Evolutionary conservation across 2,329 filamentous ascomycete species (phyloP).

Genomic region (Ophiostoma triangulosporum): DNA sequence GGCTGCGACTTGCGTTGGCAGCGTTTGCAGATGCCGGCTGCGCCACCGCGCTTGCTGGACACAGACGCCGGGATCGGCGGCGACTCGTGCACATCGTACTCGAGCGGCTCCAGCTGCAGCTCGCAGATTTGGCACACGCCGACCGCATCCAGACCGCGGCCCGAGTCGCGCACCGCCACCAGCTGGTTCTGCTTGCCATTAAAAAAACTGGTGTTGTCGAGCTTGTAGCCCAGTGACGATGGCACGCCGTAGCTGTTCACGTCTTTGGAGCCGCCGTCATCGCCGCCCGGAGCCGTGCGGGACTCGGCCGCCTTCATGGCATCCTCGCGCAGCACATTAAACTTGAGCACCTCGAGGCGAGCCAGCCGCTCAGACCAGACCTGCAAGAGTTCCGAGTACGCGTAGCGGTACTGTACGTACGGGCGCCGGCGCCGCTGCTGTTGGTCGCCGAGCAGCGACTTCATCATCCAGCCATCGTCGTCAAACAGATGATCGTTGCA

Average conservation of each 20-base stretch:
- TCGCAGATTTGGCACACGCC: conserved; percentile 51
- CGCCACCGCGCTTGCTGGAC: conserved; percentile 14
- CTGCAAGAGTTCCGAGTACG: conserved; percentile 56
- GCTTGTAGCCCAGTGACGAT: conserved; percentile 11
- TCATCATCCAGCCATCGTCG: conserved; percentile 51
- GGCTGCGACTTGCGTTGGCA: conserved; percentile 31
- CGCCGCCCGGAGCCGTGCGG: neutral
- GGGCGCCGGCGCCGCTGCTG: conserved; percentile 25
- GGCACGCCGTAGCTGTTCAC: conserved; percentile 19
- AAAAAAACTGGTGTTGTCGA: conserved; percentile 20
- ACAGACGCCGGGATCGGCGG: conserved; percentile 20
- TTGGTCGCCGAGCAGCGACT: conserved; percentile 38
- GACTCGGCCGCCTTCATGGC: conserved; percentile 14
- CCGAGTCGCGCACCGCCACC: conserved; percentile 34
- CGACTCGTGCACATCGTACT: conserved; percentile 27
- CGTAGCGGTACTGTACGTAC: conserved; percentile 48
- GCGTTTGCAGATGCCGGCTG: conserved; percentile 35
- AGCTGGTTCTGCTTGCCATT: conserved; percentile 36
- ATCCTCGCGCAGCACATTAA: conserved; percentile 46
- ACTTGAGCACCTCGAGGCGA: conserved; percentile 55
- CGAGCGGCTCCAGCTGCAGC: conserved; percentile 44
- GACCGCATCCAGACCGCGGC: conserved; percentile 46
- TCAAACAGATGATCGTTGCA: conserved; percentile 54
- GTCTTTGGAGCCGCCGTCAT: neutral
- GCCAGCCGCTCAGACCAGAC: conserved; percentile 51